These are phyloP conservation scores for Patellaria atrata DNA, from an alignment of 495 filamentous ascomycete species.

Conservation along the genomic window DNA sequence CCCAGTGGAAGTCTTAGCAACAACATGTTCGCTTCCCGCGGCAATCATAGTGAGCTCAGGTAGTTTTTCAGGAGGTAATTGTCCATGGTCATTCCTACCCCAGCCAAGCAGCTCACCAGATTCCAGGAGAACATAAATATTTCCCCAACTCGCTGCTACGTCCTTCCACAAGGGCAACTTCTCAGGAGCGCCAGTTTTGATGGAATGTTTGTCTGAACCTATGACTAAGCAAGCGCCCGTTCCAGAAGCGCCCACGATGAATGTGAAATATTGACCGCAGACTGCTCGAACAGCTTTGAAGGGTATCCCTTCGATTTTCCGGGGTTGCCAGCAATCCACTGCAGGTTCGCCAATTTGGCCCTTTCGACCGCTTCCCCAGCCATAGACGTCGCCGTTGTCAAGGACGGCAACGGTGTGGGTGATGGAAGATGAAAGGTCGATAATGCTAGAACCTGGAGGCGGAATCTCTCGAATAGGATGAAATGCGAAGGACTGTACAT, in stretches of 20 bases:
- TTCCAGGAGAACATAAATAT: conserved; percentile 50
- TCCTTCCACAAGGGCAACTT: conserved; percentile 35
- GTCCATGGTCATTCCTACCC: conserved; percentile 75
- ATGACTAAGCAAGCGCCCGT: conserved; percentile 45
- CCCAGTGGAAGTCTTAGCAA: conserved; percentile 49
- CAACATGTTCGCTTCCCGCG: conserved; percentile 73
- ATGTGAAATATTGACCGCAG: conserved; percentile 75
- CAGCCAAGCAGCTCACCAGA: conserved; percentile 44
- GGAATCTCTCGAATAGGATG: no score
- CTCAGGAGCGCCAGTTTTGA: conserved; percentile 33
- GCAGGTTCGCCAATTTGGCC: conserved; percentile 55
- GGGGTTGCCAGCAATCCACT: conserved; percentile 40
- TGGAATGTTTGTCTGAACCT: conserved; percentile 55
- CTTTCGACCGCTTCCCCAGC: conserved; percentile 77
- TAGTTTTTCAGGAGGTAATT: conserved; percentile 49
- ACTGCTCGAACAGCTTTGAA: conserved; percentile 46
- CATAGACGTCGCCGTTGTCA: conserved; percentile 61
- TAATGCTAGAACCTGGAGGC: conserved; percentile 32
- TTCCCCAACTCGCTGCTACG: conserved; percentile 67
- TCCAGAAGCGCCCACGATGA: conserved; percentile 40
- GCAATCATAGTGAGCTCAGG: conserved; percentile 42
- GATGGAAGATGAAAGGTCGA: conserved; percentile 54
- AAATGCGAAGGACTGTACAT: no score
- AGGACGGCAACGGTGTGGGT: conserved; percentile 61
- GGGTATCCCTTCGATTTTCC: conserved; percentile 37